A percentile compares a stretch with the other conserved stretches of the same genome.
Evolutionary conservation across 148 eudicot species (phyloP).

Genomic region (Silene uniflora): DNA sequence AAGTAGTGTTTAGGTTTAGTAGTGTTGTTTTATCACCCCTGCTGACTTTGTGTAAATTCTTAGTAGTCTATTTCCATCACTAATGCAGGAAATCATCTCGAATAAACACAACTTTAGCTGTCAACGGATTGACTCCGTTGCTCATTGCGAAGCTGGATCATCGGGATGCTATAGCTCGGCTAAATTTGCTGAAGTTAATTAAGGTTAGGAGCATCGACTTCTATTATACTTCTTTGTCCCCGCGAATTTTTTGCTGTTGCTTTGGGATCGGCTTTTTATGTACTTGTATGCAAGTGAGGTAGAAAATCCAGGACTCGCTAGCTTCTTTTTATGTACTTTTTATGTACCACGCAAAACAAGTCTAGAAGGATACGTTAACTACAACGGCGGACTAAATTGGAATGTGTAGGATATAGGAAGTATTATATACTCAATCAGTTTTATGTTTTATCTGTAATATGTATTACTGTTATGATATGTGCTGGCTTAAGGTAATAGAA

Average conservation of each 20-base stretch:
- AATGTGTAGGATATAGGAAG: too few species aligned
- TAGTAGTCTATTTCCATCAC: background rate
- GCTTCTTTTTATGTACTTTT: too few species aligned
- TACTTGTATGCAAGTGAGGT: too few species aligned
- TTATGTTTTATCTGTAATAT: too few species aligned
- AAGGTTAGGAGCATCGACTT: conserved; percentile 47
- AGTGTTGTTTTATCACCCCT: background rate
- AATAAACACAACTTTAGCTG: conserved; percentile 89
- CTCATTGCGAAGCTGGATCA: conserved; percentile 91
- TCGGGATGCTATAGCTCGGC: conserved; percentile 98
- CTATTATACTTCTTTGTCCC: background rate
- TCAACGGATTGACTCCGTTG: conserved; percentile 88
- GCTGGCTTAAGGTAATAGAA: too few species aligned
- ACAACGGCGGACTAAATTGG: too few species aligned
- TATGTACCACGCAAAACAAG: too few species aligned
- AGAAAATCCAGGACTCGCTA: too few species aligned
- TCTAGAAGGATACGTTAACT: too few species aligned
- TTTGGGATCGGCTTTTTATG: too few species aligned
- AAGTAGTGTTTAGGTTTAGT: background rate
- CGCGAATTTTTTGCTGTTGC: background rate
- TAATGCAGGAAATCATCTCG: conserved; percentile 86
- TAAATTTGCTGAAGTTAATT: conserved; percentile 85
- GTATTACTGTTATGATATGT: too few species aligned
- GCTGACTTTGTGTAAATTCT: conserved; percentile 6
- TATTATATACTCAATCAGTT: too few species aligned